Base-by-base conservation (phyloP, 2,329 filamentous ascomycete species). In the Colletotrichum musae region DNA sequence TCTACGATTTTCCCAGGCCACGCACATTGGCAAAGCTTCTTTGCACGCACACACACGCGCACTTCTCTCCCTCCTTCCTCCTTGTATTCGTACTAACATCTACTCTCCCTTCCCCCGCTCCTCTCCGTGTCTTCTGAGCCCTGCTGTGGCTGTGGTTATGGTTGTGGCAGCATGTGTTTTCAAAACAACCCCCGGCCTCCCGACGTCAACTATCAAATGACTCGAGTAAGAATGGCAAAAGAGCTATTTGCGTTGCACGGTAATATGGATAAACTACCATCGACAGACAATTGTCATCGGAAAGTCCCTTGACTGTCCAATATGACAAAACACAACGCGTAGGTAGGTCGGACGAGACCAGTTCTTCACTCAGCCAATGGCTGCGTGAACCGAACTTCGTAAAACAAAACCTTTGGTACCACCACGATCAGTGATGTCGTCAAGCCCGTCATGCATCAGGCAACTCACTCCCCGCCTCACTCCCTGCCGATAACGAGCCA, bases 11-110 rank as follows among this genome's bases (percentile, higher is more conserved):
- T 52, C 56, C 45, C 43, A 58, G 50, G 57, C 64, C 68, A 68
- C 68, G 52, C 57, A 62, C 52, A 70, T 62, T 70, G 68, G 64
- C 68, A 68, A 70, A 70, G 68, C 68, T 70, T 70, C 65, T 70
- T 70, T 70, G 57, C 54, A 67, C 64, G 21, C 60, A 18, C 56
- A 18, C 39, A n/a, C 9, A 13, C 41, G 12, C 41, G 15, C 13
- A 10, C 41, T 39, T 39, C 16, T 39, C 28, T 50, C 41, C 41
- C 16, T 48, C 24, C 13, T 45, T 36, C 18, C 13, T 48, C 21
- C 5, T 13, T 50, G 18, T 21, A 9, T 39, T 21, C 12, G 7
- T 54, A 24, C 21, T 24, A 24, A 24, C 21, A 24, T 24, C 21
- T 24, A 24, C 21, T 24, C 21, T 24, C 21, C 21, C 21, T 24